Conservation (phyloP, 1,284 basidiomycete species). For the Melanopsichium pennsylvanicum region DNA sequence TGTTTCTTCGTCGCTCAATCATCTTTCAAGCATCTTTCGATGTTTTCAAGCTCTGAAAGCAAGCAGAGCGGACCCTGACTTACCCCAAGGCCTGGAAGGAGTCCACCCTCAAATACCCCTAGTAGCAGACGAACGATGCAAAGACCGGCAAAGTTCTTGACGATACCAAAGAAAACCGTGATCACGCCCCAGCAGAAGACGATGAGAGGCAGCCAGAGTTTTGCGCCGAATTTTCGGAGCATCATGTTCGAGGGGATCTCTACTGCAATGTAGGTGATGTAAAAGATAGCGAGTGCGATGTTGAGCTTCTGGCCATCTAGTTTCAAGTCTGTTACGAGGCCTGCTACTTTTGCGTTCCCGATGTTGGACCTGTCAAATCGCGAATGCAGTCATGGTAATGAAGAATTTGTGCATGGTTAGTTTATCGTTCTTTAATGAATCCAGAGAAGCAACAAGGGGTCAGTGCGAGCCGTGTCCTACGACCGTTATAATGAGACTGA, state of each 20-base stretch:
- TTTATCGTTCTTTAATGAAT: too few relatives aligned
- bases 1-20: too few relatives aligned
- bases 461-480: too few relatives aligned
- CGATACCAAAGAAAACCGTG: slow-evolving; percentile 72
- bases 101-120: slow-evolving; percentile 46
- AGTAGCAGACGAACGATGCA: slow-evolving; percentile 71
- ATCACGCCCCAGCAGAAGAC: slow-evolving; percentile 73
- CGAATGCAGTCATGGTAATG: too few relatives aligned
- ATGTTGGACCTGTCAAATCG: too few relatives aligned
- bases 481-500: too few relatives aligned
- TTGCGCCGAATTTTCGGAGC: slow-evolving; percentile 59
- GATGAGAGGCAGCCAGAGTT: slow-evolving; percentile 69
- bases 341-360: slow-evolving; percentile 50
- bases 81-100: slow-evolving; percentile 69
- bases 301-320: slow-evolving; percentile 46
- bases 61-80: too few relatives aligned
- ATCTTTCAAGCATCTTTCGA: too few relatives aligned
- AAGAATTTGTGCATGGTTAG: not conserved
- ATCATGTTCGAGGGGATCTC: slow-evolving; percentile 65
- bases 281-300: slow-evolving; percentile 45
- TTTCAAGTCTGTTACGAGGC: slow-evolving; percentile 34
- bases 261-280: slow-evolving; percentile 42
- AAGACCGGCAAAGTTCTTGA: slow-evolving; percentile 70
- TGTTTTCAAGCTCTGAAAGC: too few relatives aligned
- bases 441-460: too few relatives aligned